These are phyloP conservation scores for Ceratobasidium theobromae DNA, from an alignment of 1,284 basidiomycete species.

Conservation along the genomic window DNA sequence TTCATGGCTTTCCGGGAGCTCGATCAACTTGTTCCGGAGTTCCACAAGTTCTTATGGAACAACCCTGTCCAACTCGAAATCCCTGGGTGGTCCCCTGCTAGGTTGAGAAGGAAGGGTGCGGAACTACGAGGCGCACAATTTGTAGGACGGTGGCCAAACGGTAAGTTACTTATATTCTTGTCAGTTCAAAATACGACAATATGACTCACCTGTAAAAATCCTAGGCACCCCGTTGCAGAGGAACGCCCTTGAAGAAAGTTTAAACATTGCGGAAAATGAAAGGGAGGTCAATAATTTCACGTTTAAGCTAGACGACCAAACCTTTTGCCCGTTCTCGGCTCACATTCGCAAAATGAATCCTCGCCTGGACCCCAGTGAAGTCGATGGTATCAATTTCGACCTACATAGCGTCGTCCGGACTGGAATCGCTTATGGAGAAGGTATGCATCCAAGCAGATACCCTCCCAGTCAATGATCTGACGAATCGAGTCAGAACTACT, in stretches of 20 bases:
- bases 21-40: constrained; percentile 38
- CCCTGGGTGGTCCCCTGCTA: constrained; percentile 8
- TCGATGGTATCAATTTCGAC: background rate
- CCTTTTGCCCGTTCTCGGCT: background rate
- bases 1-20: constrained; percentile 38
- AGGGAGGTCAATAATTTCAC: constrained; percentile 1
- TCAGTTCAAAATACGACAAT: background rate
- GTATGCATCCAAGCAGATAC: background rate
- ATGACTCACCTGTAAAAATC: background rate
- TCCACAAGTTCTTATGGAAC: constrained; percentile 33
- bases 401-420: background rate
- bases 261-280: background rate
- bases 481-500: too few relatives aligned
- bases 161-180: background rate
- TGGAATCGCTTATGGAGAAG: constrained; percentile 6
- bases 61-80: constrained; percentile 7
- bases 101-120: constrained; percentile 6
- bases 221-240: constrained; percentile 2
- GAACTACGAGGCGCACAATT: constrained; percentile 35
- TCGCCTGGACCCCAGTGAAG: background rate
- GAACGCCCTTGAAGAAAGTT: background rate
- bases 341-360: constrained; percentile 23
- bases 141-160: constrained; percentile 36
- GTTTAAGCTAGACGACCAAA: background rate
- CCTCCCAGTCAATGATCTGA: background rate